Percentiles rank a stretch among this genome's conserved stretches.
These are phyloP conservation scores for Monascus purpureus DNA, from an alignment of 495 filamentous ascomycete species.

Conservation along the genomic window DNA sequence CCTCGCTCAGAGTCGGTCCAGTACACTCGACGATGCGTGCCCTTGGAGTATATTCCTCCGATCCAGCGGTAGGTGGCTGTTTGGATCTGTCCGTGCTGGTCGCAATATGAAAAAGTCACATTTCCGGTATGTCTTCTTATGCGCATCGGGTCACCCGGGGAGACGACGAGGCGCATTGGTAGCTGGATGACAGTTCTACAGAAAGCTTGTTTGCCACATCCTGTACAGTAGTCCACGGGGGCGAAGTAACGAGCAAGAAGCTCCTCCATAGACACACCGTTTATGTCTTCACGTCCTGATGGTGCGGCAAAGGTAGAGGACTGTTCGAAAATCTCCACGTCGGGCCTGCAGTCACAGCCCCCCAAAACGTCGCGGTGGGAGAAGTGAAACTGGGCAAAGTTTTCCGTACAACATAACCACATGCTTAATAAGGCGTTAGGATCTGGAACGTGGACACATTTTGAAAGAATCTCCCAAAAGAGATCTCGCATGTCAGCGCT, in stretches of 20 bases:
- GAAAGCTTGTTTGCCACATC: background rate
- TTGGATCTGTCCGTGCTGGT: slow-evolving; percentile 2
- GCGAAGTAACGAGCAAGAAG: slow-evolving; percentile 6
- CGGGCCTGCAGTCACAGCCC: too few relatives aligned
- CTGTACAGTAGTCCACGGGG: background rate
- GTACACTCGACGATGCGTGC: slow-evolving; percentile 15
- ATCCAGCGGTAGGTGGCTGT: slow-evolving; percentile 26
- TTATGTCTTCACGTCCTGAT: slow-evolving; percentile 1
- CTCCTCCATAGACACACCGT: slow-evolving; percentile 6
- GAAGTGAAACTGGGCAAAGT: slow-evolving; percentile 15
- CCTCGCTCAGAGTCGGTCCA: slow-evolving; percentile 20
- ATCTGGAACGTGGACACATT: slow-evolving; percentile 1
- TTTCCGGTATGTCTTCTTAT: slow-evolving; percentile 18
- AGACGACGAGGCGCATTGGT: slow-evolving; percentile 19
- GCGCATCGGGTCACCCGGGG: background rate
- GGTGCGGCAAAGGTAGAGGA: too few relatives aligned
- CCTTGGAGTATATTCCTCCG: slow-evolving; percentile 22
- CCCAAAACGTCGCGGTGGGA: slow-evolving; percentile 3
- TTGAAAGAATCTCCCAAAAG: slow-evolving; percentile 7
- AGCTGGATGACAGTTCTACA: slow-evolving; percentile 3
- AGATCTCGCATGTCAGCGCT: slow-evolving; percentile 11
- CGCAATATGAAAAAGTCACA: slow-evolving; percentile 12
- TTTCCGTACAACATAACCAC: slow-evolving; percentile 12
- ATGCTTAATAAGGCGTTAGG: slow-evolving; percentile 1
- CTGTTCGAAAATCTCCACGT: too few relatives aligned